Conservation (phyloP, 345 rosid species). For the Sisymbrium irio region DNA sequence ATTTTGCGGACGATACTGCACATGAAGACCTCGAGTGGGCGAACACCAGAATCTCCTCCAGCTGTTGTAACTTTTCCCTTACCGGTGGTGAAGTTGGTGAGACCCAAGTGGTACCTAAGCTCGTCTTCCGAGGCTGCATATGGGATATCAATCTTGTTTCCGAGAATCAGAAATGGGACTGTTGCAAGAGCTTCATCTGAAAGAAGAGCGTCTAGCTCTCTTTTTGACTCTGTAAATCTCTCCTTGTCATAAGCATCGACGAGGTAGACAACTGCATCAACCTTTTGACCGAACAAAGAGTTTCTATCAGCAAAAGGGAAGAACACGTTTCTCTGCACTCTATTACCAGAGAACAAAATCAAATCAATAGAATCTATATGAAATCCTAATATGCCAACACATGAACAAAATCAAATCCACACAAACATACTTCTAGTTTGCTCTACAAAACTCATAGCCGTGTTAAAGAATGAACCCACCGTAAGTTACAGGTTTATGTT, state of each 20-base stretch:
- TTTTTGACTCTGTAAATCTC: slow-evolving; percentile 59
- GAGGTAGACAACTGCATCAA: slow-evolving; percentile 73
- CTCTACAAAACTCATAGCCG: too few relatives aligned
- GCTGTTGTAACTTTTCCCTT: slow-evolving; percentile 56
- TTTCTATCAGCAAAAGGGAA: slow-evolving; percentile 1
- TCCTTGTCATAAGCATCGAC: slow-evolving; percentile 73
- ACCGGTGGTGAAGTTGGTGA: slow-evolving; percentile 70
- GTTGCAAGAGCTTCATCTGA: slow-evolving; percentile 56
- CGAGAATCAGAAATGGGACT: slow-evolving; percentile 63
- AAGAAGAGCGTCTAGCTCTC: slow-evolving; percentile 64
- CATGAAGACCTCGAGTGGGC: slow-evolving; percentile 72
- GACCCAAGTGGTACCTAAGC: slow-evolving; percentile 61
- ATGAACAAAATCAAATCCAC: background rate
- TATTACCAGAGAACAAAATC: too few relatives aligned
- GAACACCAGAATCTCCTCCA: slow-evolving; percentile 49
- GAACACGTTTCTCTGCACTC: background rate
- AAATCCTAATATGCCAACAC: background rate
- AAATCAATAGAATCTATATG: too few relatives aligned
- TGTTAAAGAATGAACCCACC: background rate
- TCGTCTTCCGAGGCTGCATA: slow-evolving; percentile 75
- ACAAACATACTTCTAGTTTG: background rate
- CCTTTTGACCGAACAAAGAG: slow-evolving; percentile 32
- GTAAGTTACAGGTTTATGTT: background rate
- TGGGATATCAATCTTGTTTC: slow-evolving; percentile 72
- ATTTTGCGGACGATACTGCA: slow-evolving; percentile 76